Evolutionary conservation across 192 early-diverging fungal species (phyloP), one percentile per base, ranked within the genome.

Genomic region (Gryganskiella cystojenkinii): DNA sequence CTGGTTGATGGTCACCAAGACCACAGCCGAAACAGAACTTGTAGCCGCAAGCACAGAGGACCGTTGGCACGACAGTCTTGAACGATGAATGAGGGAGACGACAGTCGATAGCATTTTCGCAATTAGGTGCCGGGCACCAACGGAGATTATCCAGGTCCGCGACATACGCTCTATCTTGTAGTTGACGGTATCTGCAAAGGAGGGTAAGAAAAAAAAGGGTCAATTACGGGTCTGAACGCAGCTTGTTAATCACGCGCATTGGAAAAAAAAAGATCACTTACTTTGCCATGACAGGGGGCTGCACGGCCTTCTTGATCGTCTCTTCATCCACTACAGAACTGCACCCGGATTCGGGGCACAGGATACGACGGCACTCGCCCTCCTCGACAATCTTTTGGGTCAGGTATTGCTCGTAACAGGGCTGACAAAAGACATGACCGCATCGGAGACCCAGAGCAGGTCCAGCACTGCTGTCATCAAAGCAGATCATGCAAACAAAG

Each of bases 111-210:
- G 94, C 96, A 76, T 93, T 95, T 79, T 95, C 93, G 82, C 98
- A 99, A 72, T 95, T 93, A 20, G 96, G 96, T 19, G 92, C 93
- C 27, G 97, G 96, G 62, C 98, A 99, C 97, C 97, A 99, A 44
- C 89, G 81, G 31, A 97, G 79, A 46, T 83, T 87, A 51, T 88
- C 84, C 49, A 88, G 86, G 76, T 99, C 97, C 65, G 95, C 95
- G 20, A 99, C 96, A 85, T 92, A 99, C 13, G 93, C 93, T 52
- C 95, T 89, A 30, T 96, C 88, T 52, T 96, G 87, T 53, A 96
- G 76, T 20, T 83, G 80, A 4, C 85, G 83, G 68, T 95, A 96
- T 64, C 94, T 95, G 80, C 35, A n/a, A 24, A 6, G 19, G 8
- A 31, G 6, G 59, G 11, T 43, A 27, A 0, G 13, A 45, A 6